Conservation (phyloP, 148 eudicot species). For the Amaranthus cruentus region DNA sequence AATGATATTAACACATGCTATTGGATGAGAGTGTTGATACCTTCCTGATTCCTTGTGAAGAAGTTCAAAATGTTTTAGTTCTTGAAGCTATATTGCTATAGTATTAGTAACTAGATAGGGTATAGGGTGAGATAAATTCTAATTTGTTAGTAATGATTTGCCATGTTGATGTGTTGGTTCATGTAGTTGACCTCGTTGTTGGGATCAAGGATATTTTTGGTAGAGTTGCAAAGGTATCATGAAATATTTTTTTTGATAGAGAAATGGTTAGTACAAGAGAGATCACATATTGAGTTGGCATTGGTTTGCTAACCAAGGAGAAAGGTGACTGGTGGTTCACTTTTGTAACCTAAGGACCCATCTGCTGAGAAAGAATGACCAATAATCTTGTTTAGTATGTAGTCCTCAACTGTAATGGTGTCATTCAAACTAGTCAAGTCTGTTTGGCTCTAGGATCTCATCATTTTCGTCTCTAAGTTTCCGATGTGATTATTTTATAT, state of each 20-base stretch:
- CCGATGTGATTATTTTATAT: no score
- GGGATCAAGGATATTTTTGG: neutral
- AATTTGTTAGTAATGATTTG: no score
- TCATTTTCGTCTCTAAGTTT: neutral
- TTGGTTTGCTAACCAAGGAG: neutral
- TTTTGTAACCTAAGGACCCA: neutral
- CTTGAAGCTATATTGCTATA: no score
- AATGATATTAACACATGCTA: neutral
- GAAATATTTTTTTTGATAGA: neutral
- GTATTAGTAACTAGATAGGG: no score
- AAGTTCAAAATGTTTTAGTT: neutral
- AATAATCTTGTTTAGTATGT: neutral
- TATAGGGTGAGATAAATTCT: no score
- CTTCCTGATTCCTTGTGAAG: neutral
- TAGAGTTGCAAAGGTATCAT: neutral
- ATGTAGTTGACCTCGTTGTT: no score
- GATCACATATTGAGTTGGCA: neutral
- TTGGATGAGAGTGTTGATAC: neutral
- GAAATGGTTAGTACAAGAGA: neutral
- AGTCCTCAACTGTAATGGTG: neutral
- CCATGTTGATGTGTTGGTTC: no score
- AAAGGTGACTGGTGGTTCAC: neutral
- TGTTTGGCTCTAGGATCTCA: neutral
- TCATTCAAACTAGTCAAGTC: neutral
- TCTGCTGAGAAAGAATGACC: neutral